Evolutionary conservation across 495 filamentous ascomycete species (phyloP), one percentile per base, ranked within the genome.

Genomic region (Xylaria flabelliformis): DNA sequence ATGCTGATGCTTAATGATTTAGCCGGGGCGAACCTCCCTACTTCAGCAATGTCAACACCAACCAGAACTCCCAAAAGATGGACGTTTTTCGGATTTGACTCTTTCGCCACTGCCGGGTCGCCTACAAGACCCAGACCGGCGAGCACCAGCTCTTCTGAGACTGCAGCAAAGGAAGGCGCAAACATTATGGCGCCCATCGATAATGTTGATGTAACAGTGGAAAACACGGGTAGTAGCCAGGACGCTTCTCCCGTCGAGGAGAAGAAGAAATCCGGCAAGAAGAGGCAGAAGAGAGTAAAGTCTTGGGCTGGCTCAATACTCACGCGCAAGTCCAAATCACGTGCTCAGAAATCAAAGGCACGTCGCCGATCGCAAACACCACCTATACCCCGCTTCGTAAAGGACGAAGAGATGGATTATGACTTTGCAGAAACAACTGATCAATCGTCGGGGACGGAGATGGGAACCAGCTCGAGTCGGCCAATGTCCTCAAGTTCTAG

Each of bases 261-360:
- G 75, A 44, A 84, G 72, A 94, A 92, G 78, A 76, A 66, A 42
- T 72, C 74, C 0, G 68, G 72, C n/a, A 85, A 83, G 53, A 92
- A 93, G 80, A 91, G 90, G 77, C 88, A 92, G 74, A 93, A 93
- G 78, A 93, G 90, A 80, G 92, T 94, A 67, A 93, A 91, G 73
- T 88, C 89, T 2, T 95, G 93, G 92, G 92, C 93, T 46, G 92
- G 91, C 34, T 89, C 91, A 24, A 91, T 96, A 71, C 79, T 96
- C 46, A 89, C 91, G 24, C 86, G 91, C 39, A 94, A 94, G 76
- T 82, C 87, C 10, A 86, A 85, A 63, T 66, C 78, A 10, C 80
- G 83, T 5, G 67, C 80, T 59, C 79, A 82, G 34, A 86, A 85
- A 71, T 78, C 80, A 36, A 82, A 84, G 58, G 69, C 72, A 4